phyloP scores from a whole-genome alignment of 805 yeast genomes.

The Candida easanensis region DNA sequence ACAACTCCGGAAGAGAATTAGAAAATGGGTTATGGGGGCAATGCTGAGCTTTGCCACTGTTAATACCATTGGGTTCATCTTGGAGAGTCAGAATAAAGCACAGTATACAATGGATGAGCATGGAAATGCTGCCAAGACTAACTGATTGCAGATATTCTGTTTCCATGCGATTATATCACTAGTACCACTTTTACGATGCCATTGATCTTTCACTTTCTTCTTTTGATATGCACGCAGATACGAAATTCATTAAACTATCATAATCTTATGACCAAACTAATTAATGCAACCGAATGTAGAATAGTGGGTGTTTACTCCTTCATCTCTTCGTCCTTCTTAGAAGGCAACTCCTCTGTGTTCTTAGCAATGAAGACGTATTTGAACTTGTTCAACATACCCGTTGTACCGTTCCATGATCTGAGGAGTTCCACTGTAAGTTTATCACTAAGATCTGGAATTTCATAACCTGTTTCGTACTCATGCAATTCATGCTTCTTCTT shows the following conservation, averaged over 20 bases:
- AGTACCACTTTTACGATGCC: too few relatives aligned
- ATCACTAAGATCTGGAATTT: slow-evolving; percentile 70
- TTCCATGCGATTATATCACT: too few relatives aligned
- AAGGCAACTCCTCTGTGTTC: slow-evolving; percentile 15
- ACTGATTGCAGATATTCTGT: too few relatives aligned
- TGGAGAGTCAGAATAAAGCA: slow-evolving; percentile 1
- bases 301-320: background rate
- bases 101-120: slow-evolving; percentile 1
- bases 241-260: too few relatives aligned
- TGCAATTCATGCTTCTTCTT: slow-evolving; percentile 58
- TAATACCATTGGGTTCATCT: slow-evolving; percentile 2
- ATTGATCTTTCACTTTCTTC: too few relatives aligned
- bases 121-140: slow-evolving; percentile 3
- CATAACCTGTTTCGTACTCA: slow-evolving; percentile 66
- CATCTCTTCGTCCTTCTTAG: slow-evolving; percentile 14
- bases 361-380: slow-evolving; percentile 33
- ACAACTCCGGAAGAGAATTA: background rate
- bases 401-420: slow-evolving; percentile 76
- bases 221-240: too few relatives aligned
- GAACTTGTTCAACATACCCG: slow-evolving; percentile 71
- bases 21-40: background rate
- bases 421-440: slow-evolving; percentile 54
- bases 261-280: too few relatives aligned
- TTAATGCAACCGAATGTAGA: too few relatives aligned
- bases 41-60: slow-evolving; percentile 1